phyloP scores from a whole-genome alignment of 208 protist species.

The Acanthamoeba lugdunensis region DNA sequence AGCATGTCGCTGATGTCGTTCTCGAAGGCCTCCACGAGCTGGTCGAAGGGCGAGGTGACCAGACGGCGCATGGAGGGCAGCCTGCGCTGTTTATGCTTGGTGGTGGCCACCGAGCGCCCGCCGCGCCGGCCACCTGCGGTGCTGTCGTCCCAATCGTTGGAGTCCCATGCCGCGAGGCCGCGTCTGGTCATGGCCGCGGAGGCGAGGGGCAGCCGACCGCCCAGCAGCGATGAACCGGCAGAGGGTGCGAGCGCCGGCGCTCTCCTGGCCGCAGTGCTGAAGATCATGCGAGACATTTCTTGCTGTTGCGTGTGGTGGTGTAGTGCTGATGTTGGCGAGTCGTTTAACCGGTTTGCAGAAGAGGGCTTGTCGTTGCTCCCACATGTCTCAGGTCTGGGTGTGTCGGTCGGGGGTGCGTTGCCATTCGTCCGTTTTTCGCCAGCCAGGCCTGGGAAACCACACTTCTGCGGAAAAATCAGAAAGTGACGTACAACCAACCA shows the following conservation, averaged over 20 bases:
- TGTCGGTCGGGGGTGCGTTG: background rate
- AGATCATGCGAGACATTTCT: background rate
- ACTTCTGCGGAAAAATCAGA: too few species aligned
- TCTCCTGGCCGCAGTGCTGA: background rate
- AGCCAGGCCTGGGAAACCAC: background rate
- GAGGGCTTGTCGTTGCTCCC: too few species aligned
- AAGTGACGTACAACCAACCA: too few species aligned
- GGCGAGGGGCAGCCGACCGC: background rate
- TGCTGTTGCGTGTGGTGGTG: background rate
- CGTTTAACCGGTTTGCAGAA: background rate
- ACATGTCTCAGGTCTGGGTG: too few species aligned
- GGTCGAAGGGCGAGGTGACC: slow-evolving; percentile 16
- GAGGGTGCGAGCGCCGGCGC: background rate
- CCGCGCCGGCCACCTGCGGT: background rate
- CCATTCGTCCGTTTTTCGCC: background rate
- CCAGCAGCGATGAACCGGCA: background rate
- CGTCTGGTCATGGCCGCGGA: background rate
- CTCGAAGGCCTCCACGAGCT: slow-evolving; percentile 17
- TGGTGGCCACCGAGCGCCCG: background rate
- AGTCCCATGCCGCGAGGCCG: background rate
- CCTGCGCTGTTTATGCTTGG: background rate
- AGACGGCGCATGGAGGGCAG: slow-evolving; percentile 1
- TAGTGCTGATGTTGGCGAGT: background rate
- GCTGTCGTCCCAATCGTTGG: background rate
- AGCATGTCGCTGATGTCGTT: slow-evolving; percentile 35